Base-by-base conservation (phyloP, 2,329 filamentous ascomycete genomes). In the Aspergillus sergii region DNA sequence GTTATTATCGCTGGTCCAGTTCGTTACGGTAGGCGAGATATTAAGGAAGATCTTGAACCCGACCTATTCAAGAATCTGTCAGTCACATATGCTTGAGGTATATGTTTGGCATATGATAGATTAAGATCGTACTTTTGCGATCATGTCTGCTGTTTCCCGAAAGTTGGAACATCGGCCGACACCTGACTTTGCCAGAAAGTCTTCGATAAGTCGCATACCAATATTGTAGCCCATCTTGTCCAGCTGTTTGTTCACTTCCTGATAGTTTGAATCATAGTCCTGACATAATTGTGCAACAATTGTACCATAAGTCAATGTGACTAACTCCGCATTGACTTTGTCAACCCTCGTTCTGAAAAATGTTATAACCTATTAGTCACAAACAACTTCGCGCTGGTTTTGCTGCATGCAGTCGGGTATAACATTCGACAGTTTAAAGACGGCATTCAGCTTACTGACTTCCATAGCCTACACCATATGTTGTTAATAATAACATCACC, bases 211-310 rank as follows among this genome's bases (percentile, higher is more conserved):
- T 43, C 95, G 91, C 74, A 98, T 85, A 32, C 95, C 95, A 68
- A 99, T 99, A 74, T 98, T 98, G 82, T 98, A 97, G 60, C 95
- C 95, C 95, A 99, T 99, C 81, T 94, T 96, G 76, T 99, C 95
- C 51, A 99, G 86, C 78, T 99, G 95, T 78, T 94, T 93, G 82
- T 99, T 99, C 76, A 99, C 94, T 78, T 98, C 93, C 58, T 88
- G 84, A 76, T 99, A 99, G 81, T 98, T 93, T 72, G 88, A 89
- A 72, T 97, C 93, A 77, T 94, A 97, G 82, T 99, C 95, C 79
- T 94, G 94, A 83, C 94, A 98, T 69, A 99, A 85, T 78, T 98
- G 94, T 62, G 93, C 92, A 62, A 99, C 95, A 67, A 99, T 96
- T 28, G 95, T 98, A 75, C 95, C 95, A 79, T 99, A 99, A 36